Evolutionary conservation across 305 asterid genomes (phyloP).

Genomic region (Petunia hybrid): DNA sequence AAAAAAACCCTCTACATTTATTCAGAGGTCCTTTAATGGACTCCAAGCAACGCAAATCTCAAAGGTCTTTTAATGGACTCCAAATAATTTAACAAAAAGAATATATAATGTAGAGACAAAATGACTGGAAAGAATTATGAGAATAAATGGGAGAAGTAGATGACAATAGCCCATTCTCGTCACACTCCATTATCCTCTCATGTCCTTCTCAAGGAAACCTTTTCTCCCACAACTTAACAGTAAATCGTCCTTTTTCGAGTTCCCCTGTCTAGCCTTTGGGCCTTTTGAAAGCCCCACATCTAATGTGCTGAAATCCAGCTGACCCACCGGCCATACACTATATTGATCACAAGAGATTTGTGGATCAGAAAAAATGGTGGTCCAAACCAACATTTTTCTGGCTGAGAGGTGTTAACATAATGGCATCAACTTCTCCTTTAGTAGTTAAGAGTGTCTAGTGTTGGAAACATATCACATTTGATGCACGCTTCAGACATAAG

Average conservation of each 20-base stretch:
- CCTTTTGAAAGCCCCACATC: not conserved
- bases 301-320: not conserved
- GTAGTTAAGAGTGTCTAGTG: not conserved
- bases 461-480: not conserved
- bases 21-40: too few species aligned
- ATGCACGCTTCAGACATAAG: not conserved
- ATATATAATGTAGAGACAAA: not conserved
- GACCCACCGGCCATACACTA: too few species aligned
- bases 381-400: not conserved
- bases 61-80: too few species aligned
- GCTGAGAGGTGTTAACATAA: not conserved
- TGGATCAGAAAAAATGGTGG: constrained; percentile 10
- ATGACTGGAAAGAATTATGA: not conserved
- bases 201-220: not conserved
- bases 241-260: not conserved
- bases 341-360: not conserved
- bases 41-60: too few species aligned
- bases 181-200: not conserved
- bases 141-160: not conserved
- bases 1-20: too few species aligned
- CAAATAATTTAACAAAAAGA: too few species aligned
- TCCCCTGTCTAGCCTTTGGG: not conserved
- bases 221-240: not conserved
- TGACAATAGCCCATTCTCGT: not conserved
- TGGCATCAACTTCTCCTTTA: constrained; percentile 13